phyloP scores from a whole-genome alignment of 805 yeast genomes.

The Brettanomyces sp. region DNA sequence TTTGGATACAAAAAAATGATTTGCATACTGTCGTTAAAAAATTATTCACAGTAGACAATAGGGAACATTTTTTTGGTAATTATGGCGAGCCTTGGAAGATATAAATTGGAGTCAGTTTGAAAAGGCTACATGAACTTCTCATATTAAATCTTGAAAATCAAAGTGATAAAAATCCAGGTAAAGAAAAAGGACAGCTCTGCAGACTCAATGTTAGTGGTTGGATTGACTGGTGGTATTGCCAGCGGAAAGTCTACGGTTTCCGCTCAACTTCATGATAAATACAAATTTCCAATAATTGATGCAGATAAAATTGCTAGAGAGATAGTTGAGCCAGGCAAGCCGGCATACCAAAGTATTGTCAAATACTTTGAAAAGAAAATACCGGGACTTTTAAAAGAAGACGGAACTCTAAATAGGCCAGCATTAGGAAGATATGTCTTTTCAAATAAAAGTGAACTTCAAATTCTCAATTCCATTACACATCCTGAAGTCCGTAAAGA shows the following conservation, averaged over 20 bases:
- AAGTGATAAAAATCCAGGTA: too few relatives aligned
- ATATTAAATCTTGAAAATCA: too few relatives aligned
- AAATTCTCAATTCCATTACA: conserved; percentile 59
- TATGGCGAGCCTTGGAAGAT: too few relatives aligned
- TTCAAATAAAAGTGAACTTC: conserved; percentile 43
- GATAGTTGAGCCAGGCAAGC: conserved; percentile 72
- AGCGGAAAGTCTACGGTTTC: conserved; percentile 96
- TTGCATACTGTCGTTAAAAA: too few relatives aligned
- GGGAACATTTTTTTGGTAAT: too few relatives aligned
- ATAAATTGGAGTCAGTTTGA: too few relatives aligned
- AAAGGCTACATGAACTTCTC: too few relatives aligned
- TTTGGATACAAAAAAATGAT: too few relatives aligned
- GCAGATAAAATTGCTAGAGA: conserved; percentile 87
- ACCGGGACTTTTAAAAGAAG: conserved; percentile 39
- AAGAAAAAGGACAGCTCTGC: too few relatives aligned
- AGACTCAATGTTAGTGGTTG: conserved; percentile 66
- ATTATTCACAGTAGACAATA: too few relatives aligned
- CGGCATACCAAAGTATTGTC: conserved; percentile 61
- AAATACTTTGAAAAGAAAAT: conserved; percentile 46
- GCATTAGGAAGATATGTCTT: conserved; percentile 76
- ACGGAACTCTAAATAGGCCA: conserved; percentile 50
- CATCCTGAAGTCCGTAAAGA: conserved; percentile 80
- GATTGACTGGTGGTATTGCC: conserved; percentile 97
- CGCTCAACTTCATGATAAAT: conserved; percentile 37
- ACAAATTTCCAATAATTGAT: conserved; percentile 59